phyloP scores from a whole-genome alignment of 106 monocot species.

The Hemerocallis citrina region DNA sequence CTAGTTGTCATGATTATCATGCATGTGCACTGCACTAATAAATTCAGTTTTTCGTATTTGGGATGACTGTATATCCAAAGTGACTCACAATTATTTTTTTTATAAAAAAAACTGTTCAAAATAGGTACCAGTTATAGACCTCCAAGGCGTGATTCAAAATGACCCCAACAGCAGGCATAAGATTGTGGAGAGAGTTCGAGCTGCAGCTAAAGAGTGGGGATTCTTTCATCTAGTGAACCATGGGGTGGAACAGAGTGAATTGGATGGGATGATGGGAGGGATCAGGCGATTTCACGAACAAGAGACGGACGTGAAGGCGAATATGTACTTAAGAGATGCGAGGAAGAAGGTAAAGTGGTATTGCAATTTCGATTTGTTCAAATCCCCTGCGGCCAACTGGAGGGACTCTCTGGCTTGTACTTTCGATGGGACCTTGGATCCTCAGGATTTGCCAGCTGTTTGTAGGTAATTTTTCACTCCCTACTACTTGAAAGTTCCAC shows the following conservation, averaged over 20 bases:
- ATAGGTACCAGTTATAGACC: constrained; percentile 25
- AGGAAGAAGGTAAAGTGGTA: constrained; percentile 4
- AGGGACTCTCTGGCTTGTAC: constrained; percentile 10
- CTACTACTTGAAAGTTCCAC: too few relatives aligned
- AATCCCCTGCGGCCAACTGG: constrained; percentile 8
- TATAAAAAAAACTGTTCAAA: too few relatives aligned
- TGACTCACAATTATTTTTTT: too few relatives aligned
- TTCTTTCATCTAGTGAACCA: constrained; percentile 31
- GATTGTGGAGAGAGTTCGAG: constrained; percentile 6
- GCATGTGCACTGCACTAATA: too few relatives aligned
- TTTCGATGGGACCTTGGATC: constrained; percentile 1
- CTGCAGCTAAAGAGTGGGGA: constrained; percentile 11
- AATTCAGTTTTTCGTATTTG: too few relatives aligned
- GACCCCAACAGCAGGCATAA: neutral
- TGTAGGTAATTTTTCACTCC: too few relatives aligned
- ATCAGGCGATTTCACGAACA: constrained; percentile 19
- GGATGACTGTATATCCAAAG: too few relatives aligned
- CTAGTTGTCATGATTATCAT: too few relatives aligned
- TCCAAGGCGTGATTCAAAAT: neutral
- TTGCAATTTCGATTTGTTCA: constrained; percentile 12
- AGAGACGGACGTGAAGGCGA: constrained; percentile 5
- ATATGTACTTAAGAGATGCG: constrained; percentile 9
- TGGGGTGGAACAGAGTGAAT: constrained; percentile 7
- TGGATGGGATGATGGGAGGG: constrained; percentile 18
- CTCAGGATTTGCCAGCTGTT: constrained; percentile 8